phyloP scores from a whole-genome alignment of 2,329 filamentous ascomycete species.

The Ceratocystis destructans region DNA sequence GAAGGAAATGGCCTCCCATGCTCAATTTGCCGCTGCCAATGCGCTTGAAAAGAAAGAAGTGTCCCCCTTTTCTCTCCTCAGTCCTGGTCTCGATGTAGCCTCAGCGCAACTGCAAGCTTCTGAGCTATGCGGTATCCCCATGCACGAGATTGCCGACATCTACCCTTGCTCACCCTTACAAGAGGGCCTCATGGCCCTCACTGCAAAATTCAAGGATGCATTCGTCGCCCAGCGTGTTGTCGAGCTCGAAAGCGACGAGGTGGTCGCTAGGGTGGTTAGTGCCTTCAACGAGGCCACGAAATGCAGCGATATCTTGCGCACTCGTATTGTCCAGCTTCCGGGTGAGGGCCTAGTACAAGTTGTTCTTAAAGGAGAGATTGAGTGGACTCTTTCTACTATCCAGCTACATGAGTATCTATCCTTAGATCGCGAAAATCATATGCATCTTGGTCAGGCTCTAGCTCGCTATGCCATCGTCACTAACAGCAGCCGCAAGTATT shows the following conservation, averaged over 20 bases:
- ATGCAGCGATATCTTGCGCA: slow-evolving; percentile 32
- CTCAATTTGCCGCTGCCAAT: slow-evolving; percentile 19
- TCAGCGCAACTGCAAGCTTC: slow-evolving; percentile 29
- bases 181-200: slow-evolving; percentile 40
- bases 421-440: slow-evolving; percentile 29
- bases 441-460: slow-evolving; percentile 34
- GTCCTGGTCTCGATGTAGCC: slow-evolving; percentile 24
- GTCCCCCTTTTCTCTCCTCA: slow-evolving; percentile 30
- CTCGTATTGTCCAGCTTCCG: slow-evolving; percentile 35
- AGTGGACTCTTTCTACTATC: slow-evolving; percentile 25
- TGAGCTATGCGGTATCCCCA: slow-evolving; percentile 29
- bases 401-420: slow-evolving; percentile 31
- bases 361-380: slow-evolving; percentile 30
- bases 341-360: slow-evolving; percentile 35
- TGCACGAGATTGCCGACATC: slow-evolving; percentile 33
- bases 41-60: slow-evolving; percentile 23
- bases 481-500: slow-evolving; percentile 28
- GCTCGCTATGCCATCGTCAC: slow-evolving; percentile 34
- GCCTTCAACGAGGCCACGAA: slow-evolving; percentile 32
- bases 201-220: slow-evolving; percentile 36
- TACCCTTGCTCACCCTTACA: slow-evolving; percentile 43
- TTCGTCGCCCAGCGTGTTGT: slow-evolving; percentile 40
- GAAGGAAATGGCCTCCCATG: slow-evolving; percentile 31
- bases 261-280: slow-evolving; percentile 29
- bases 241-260: slow-evolving; percentile 26